phyloP scores from a whole-genome alignment of 352 stramenopile species.

The Thalassiosira livingstoniorum region DNA sequence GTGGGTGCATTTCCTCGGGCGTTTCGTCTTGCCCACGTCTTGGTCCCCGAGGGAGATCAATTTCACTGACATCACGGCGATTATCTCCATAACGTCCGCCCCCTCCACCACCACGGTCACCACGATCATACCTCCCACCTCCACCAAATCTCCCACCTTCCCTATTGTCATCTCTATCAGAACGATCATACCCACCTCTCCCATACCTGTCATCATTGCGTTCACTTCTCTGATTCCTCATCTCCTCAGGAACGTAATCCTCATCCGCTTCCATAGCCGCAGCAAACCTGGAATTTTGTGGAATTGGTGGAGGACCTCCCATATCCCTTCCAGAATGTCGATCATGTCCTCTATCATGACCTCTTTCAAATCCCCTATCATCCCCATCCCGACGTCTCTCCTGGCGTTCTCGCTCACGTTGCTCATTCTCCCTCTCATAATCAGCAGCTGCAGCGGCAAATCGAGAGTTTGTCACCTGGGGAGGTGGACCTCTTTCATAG shows the following conservation, averaged over 20 bases:
- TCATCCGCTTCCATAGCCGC: constrained; percentile 51
- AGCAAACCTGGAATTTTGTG: constrained; percentile 73
- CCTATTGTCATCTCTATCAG: constrained; percentile 22
- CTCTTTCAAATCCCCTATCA: constrained; percentile 45
- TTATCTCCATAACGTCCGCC: constrained; percentile 29
- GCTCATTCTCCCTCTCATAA: constrained; percentile 37
- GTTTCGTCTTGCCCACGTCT: constrained; percentile 41
- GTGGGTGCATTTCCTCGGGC: constrained; percentile 17
- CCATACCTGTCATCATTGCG: constrained; percentile 31
- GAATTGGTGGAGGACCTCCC: constrained; percentile 48
- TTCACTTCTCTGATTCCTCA: constrained; percentile 44
- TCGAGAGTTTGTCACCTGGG: constrained; percentile 60
- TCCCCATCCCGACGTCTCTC: constrained; percentile 49
- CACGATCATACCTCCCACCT: constrained; percentile 23
- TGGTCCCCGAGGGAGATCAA: constrained; percentile 46
- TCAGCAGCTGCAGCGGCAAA: constrained; percentile 68
- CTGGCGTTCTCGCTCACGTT: constrained; percentile 26
- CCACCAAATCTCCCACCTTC: constrained; percentile 44
- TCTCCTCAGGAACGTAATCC: constrained; percentile 44
- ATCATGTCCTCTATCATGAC: constrained; percentile 23
- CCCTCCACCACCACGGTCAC: constrained; percentile 46
- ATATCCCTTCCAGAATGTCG: constrained; percentile 21
- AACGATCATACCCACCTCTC: constrained; percentile 32
- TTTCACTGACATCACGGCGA: constrained; percentile 5
- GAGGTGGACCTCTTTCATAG: constrained; percentile 45